A percentile compares a stretch with the other conserved stretches of the same genome.
These are phyloP conservation scores for Oenanthe javanica DNA, from an alignment of 140 eudicot genomes.

Conservation along the genomic window DNA sequence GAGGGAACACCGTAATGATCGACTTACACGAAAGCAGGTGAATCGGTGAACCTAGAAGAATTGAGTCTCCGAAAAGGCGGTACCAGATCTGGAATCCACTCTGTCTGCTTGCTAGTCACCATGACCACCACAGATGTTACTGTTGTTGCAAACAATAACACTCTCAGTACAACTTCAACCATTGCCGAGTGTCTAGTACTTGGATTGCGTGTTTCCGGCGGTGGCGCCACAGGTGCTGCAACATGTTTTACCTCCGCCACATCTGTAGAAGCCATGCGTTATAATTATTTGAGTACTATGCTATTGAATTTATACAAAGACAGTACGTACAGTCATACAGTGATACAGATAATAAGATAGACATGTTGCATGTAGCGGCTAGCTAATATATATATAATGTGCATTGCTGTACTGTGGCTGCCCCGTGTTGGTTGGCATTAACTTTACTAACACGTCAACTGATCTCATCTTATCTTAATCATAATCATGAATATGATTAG, in stretches of 20 bases:
- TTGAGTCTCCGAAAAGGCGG: neutral
- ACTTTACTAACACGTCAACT: neutral
- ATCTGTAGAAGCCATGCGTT: neutral
- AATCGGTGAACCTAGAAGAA: neutral
- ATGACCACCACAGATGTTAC: neutral
- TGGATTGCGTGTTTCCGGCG: neutral
- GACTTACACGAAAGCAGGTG: neutral
- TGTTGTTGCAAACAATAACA: neutral
- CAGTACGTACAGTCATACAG: neutral
- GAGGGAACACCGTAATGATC: too few relatives aligned
- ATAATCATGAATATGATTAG: too few relatives aligned
- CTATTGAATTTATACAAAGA: neutral
- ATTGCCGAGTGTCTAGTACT: neutral
- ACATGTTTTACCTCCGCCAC: neutral
- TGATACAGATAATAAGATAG: neutral
- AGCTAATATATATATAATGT: too few relatives aligned
- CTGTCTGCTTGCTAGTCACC: constrained; percentile 7
- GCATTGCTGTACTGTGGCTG: neutral
- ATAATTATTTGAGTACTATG: neutral
- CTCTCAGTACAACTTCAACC: neutral
- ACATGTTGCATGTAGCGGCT: neutral
- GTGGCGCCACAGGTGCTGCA: neutral
- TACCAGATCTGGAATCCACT: neutral
- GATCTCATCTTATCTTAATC: neutral
- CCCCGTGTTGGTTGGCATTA: neutral